phyloP scores from a whole-genome alignment of 345 rosid species.

The Capsella bursapastoris region DNA sequence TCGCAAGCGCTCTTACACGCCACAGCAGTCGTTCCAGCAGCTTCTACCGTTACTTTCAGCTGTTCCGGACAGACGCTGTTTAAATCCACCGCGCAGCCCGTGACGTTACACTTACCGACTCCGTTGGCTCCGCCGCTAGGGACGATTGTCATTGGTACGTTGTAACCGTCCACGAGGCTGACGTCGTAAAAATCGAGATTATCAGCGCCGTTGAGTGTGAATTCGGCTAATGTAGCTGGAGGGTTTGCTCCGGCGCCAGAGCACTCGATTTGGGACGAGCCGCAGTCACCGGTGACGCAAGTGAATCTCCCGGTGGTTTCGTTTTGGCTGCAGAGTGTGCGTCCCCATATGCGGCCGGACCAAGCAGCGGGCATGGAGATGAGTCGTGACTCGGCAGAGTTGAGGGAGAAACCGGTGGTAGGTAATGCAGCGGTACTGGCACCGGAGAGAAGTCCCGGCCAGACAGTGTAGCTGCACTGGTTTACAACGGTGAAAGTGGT shows the following conservation, averaged over 20 bases:
- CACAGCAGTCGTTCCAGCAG: conserved; percentile 42
- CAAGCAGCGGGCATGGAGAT: conserved; percentile 52
- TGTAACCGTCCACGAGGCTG: conserved; percentile 74
- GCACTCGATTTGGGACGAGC: conserved; percentile 53
- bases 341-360: conserved; percentile 73
- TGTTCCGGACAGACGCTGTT: conserved; percentile 54
- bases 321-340: conserved; percentile 57
- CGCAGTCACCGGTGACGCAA: conserved; percentile 68
- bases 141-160: conserved; percentile 55
- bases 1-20: conserved; percentile 65
- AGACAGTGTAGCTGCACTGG: conserved; percentile 58
- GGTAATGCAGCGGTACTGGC: conserved; percentile 55
- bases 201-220: conserved; percentile 51
- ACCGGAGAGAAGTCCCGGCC: conserved; percentile 67
- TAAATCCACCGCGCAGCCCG: conserved; percentile 58
- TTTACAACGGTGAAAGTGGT: conserved; percentile 55
- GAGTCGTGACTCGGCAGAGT: conserved; percentile 45
- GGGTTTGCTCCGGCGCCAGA: conserved; percentile 55
- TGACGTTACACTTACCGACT: conserved; percentile 49
- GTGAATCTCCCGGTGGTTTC: conserved; percentile 51
- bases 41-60: conserved; percentile 45
- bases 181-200: conserved; percentile 66
- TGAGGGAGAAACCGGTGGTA: conserved; percentile 60
- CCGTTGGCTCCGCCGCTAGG: conserved; percentile 48
- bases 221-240: conserved; percentile 64